Evolutionary conservation across 2,329 filamentous ascomycete species (phyloP).

Genomic region (Colletotrichum musicola): DNA sequence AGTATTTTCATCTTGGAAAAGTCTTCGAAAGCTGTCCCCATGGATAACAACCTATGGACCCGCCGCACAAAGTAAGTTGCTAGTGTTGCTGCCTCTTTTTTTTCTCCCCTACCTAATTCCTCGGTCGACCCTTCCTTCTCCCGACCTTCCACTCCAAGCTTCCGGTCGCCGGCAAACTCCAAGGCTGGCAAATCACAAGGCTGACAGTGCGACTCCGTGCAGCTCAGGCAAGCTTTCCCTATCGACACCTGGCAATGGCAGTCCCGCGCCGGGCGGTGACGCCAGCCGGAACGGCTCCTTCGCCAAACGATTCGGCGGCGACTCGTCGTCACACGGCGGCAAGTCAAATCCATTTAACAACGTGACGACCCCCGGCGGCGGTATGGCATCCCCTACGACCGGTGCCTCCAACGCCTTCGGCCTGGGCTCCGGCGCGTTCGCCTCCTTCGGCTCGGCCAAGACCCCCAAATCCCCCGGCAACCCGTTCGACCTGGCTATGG

Average conservation of each 20-base stretch:
- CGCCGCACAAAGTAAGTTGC: constrained; percentile 82
- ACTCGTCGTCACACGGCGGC: constrained; percentile 79
- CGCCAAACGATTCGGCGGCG: constrained; percentile 81
- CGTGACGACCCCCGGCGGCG: constrained; percentile 77
- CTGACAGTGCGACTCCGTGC: constrained; percentile 42
- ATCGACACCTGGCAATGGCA: constrained; percentile 75
- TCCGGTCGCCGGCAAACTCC: constrained; percentile 23
- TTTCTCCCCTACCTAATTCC: background rate
- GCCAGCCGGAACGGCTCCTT: constrained; percentile 72
- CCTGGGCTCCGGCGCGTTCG: constrained; percentile 93
- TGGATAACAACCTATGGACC: constrained; percentile 80
- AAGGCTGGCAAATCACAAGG: constrained; percentile 1
- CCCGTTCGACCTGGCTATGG: constrained; percentile 81
- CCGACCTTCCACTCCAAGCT: constrained; percentile 24
- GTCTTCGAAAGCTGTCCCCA: constrained; percentile 55
- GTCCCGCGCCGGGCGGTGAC: constrained; percentile 65
- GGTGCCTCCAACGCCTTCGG: constrained; percentile 91
- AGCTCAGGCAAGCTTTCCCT: constrained; percentile 93
- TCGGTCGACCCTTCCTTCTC: constrained; percentile 6
- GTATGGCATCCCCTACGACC: constrained; percentile 80
- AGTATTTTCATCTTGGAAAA: constrained; percentile 29
- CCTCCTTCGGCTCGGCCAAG: constrained; percentile 90
- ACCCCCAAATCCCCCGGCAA: constrained; percentile 88
- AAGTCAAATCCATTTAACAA: constrained; percentile 84
- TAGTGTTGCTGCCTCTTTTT: constrained; percentile 14